phyloP scores from a whole-genome alignment of 2,329 filamentous ascomycete species.

The Cadophora malorum region DNA sequence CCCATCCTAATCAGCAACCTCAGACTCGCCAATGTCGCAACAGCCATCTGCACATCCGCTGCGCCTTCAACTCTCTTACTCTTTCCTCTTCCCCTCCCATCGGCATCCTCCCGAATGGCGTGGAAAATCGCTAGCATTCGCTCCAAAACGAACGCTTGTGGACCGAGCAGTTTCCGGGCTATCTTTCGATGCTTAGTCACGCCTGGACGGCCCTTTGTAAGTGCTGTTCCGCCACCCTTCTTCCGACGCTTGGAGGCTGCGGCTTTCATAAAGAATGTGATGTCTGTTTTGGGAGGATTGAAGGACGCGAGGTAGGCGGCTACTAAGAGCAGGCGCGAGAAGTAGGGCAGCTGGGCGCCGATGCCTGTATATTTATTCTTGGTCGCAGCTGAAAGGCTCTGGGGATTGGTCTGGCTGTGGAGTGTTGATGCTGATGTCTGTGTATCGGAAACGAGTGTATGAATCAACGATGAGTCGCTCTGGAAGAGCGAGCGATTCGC shows the following conservation, averaged over 20 bases:
- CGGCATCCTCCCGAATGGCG: conserved; percentile 60
- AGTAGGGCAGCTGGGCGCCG: conserved; percentile 67
- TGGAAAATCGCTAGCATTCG: conserved; percentile 79
- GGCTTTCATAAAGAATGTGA: conserved; percentile 70
- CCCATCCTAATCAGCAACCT: conserved; percentile 72
- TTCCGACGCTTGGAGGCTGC: conserved; percentile 47
- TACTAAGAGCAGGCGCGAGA: conserved; percentile 75
- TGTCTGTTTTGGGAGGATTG: conserved; percentile 77
- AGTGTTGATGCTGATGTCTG: neutral
- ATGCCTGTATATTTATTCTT: conserved; percentile 50
- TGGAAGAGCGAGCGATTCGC: conserved; percentile 73
- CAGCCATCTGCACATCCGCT: conserved; percentile 65
- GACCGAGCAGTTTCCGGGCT: conserved; percentile 76
- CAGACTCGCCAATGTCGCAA: conserved; percentile 76
- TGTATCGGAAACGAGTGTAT: conserved; percentile 58
- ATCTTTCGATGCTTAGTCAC: conserved; percentile 71
- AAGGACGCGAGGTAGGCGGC: conserved; percentile 83
- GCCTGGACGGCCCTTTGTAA: conserved; percentile 42
- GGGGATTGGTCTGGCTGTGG: conserved; percentile 6
- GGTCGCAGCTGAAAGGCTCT: conserved; percentile 29
- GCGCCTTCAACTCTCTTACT: conserved; percentile 42
- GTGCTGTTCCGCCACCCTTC: conserved; percentile 53
- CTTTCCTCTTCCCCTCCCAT: conserved; percentile 29
- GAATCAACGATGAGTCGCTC: conserved; percentile 72
- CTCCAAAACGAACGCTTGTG: conserved; percentile 79